These are phyloP conservation scores for Sphenostylis stenocarpa DNA, from an alignment of 306 rosid species.

Conservation along the genomic window DNA sequence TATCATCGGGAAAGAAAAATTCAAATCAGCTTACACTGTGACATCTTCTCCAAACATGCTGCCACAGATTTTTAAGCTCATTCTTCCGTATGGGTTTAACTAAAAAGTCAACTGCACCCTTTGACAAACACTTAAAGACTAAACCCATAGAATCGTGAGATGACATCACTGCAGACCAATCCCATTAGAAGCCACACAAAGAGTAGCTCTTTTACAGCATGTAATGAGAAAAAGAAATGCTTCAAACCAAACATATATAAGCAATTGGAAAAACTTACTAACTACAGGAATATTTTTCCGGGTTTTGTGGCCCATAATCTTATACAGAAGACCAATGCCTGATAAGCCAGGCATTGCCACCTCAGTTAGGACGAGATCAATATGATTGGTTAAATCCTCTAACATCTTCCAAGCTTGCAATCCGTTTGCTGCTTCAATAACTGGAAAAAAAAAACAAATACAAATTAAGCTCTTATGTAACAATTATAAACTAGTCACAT, in stretches of 20 bases:
- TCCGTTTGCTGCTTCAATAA: conserved; percentile 78
- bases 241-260: conserved; percentile 27
- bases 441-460: conserved; percentile 42
- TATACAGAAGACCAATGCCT: conserved; percentile 81
- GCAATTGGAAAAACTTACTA: conserved; percentile 62
- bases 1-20: conserved; percentile 15
- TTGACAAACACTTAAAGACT: conserved; percentile 96
- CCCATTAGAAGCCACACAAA: no score
- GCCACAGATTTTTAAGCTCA: conserved; percentile 98
- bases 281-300: conserved; percentile 83
- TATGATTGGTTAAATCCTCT: conserved; percentile 75
- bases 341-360: conserved; percentile 85
- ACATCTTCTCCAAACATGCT: conserved; percentile 98
- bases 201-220: conserved; percentile 38
- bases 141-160: conserved; percentile 93
- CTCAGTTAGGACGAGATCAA: conserved; percentile 87
- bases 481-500: neutral
- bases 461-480: neutral
- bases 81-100: conserved; percentile 97
- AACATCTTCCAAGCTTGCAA: conserved; percentile 92
- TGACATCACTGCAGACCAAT: conserved; percentile 94
- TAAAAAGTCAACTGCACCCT: conserved; percentile 94
- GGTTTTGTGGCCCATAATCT: conserved; percentile 82
- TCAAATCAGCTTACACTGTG: conserved; percentile 75
- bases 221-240: conserved; percentile 42